These are phyloP conservation scores for Aspergillus tamarii DNA, from an alignment of 2,329 filamentous ascomycete genomes.

Conservation along the genomic window DNA sequence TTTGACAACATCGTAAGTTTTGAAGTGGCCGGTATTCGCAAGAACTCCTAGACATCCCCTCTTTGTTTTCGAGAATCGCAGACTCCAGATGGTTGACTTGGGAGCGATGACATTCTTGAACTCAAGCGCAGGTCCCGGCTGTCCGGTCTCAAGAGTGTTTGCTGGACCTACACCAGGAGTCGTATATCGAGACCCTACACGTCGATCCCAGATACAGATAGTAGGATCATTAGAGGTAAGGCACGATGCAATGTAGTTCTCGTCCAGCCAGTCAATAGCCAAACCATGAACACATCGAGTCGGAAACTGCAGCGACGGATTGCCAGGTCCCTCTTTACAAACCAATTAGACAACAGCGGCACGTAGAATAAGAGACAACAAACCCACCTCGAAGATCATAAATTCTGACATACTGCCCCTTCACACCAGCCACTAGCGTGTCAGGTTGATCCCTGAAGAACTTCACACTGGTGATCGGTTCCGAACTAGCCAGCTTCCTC, in stretches of 20 bases:
- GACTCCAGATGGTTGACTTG: constrained; percentile 61
- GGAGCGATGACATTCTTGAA: constrained; percentile 58
- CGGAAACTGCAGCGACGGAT: constrained; percentile 51
- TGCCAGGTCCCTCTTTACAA: constrained; percentile 38
- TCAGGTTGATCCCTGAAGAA: constrained; percentile 65
- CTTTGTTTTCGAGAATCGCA: constrained; percentile 63
- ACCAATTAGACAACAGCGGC: constrained; percentile 11
- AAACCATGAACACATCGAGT: constrained; percentile 67
- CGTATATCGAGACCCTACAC: constrained; percentile 47
- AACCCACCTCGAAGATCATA: constrained; percentile 63
- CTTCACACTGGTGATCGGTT: constrained; percentile 66
- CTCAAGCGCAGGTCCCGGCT: constrained; percentile 59
- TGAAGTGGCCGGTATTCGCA: constrained; percentile 63
- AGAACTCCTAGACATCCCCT: constrained; percentile 62
- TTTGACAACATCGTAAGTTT: constrained; percentile 58
- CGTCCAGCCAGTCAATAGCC: constrained; percentile 65
- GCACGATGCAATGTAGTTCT: constrained; percentile 67
- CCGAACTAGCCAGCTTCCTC: constrained; percentile 62
- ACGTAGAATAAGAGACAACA: constrained; percentile 18
- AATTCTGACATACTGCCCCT: constrained; percentile 62
- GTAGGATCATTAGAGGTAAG: constrained; percentile 57
- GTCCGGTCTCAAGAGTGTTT: constrained; percentile 34
- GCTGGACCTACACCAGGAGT: constrained; percentile 38
- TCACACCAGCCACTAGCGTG: constrained; percentile 63
- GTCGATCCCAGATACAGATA: constrained; percentile 66